Conservation (phyloP, 805 yeast genomes). For the Priceomyces fermenticarens region DNA sequence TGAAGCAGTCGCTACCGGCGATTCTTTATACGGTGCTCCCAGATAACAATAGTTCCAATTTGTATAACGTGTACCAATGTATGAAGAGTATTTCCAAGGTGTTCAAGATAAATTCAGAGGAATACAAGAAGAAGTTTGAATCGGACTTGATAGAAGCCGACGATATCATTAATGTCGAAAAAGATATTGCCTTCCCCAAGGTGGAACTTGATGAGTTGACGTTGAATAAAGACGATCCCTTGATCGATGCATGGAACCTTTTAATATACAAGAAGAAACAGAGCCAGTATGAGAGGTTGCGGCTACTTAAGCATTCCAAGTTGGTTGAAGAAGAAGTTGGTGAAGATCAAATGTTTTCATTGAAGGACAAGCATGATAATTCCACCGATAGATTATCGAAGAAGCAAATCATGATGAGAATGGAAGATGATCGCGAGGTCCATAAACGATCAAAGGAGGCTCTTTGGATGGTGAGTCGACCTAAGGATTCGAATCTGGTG, state of each 20-base stretch:
- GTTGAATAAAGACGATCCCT: slow-evolving; percentile 21
- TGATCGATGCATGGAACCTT: slow-evolving; percentile 45
- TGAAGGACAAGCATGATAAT: slow-evolving; percentile 17
- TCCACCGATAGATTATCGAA: slow-evolving; percentile 23
- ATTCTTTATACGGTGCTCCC: slow-evolving; percentile 35
- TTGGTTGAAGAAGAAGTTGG: slow-evolving; percentile 20
- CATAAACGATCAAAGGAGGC: slow-evolving; percentile 82
- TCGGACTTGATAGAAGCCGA: slow-evolving; percentile 29
- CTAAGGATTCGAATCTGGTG: slow-evolving; percentile 29
- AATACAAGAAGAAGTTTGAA: slow-evolving; percentile 25
- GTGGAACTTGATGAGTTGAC: slow-evolving; percentile 17
- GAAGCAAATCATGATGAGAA: slow-evolving; percentile 65
- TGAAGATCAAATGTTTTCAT: slow-evolving; percentile 26
- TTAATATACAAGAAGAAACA: slow-evolving; percentile 45
- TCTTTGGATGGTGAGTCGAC: slow-evolving; percentile 66
- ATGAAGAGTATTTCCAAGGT: slow-evolving; percentile 36
- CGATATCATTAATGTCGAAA: slow-evolving; percentile 30
- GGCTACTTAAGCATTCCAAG: slow-evolving; percentile 33
- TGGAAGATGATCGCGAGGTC: slow-evolving; percentile 92
- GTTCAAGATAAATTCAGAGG: slow-evolving; percentile 27
- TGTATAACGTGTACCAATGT: slow-evolving; percentile 34
- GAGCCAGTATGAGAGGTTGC: slow-evolving; percentile 48
- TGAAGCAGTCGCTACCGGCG: slow-evolving; percentile 32
- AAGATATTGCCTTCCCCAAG: slow-evolving; percentile 35
- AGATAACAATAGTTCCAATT: slow-evolving; percentile 31